Base-by-base conservation (phyloP, 768 basidiomycete genomes). In the Podaxis mareebaensis region DNA sequence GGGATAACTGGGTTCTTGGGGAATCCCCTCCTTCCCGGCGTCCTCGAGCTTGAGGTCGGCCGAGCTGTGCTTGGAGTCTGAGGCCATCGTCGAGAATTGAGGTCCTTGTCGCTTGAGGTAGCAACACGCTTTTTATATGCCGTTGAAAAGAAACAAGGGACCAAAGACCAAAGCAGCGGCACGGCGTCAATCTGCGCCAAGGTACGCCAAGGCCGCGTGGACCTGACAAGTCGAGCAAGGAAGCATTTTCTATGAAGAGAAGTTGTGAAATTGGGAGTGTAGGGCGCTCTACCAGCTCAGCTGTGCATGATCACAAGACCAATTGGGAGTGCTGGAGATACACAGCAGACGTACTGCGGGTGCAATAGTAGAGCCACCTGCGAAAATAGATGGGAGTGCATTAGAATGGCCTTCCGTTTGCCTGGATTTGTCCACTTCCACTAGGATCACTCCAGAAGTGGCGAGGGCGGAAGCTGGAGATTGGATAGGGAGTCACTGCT, bases 51-150 rank as follows among this genome's bases (percentile, higher is more conserved):
- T 65, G 63, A 68, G 65, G 11, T 73, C 70, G 22, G 58, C 49
- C 10, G 67, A 67, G 49, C 64, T 66, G 28, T 64, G 59, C 55
- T 72, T 71, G 22, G 70, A 70, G 39, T 67, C 68, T 24, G 66
- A 63, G 58, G 71, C 61, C 53, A 65, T 63, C 66, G 63, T 70
- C 56, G 7, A 38, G 28, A 26, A 24, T 5, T 24, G 58, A 17
- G n/a, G 17, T 28, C 10, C 33, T 22, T 11, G 36, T 15, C 4
- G 20, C 36, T 39, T 22, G 3, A 8, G 36, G 54, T n/a, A 56
- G 6, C 20, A 38, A 26, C 36, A 26, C 20, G 13, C 38, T 26
- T 56, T 56, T 40, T 56, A 40, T 56, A 51, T 28, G 20, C 24
- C 15, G 22, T 22, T 51, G 12, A 8, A 38, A n/a, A 22, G n/a